Conservation (phyloP, 2,329 filamentous ascomycete genomes). For the Colletotrichum tofieldiae region DNA sequence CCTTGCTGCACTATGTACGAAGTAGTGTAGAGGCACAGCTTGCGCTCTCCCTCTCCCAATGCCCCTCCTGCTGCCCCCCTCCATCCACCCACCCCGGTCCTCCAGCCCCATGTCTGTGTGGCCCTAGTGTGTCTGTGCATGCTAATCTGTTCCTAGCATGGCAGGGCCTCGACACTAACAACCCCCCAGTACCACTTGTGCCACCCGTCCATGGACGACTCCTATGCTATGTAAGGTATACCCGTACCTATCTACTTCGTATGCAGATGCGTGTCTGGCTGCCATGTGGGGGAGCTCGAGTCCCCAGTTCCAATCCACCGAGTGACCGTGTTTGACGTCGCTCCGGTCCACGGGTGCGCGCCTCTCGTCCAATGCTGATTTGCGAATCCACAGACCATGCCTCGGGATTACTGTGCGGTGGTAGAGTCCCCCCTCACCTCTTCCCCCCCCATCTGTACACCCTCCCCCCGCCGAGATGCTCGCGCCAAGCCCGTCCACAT, state of each 20-base stretch:
- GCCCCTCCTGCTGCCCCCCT: not conserved
- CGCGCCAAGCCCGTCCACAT: constrained; percentile 8
- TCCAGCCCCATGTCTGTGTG: constrained; percentile 10
- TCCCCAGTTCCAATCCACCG: constrained; percentile 9
- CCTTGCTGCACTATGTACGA: not conserved
- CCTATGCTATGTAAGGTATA: no score
- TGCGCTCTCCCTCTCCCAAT: not conserved
- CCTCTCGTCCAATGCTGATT: constrained; percentile 3
- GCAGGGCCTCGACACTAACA: constrained; percentile 5
- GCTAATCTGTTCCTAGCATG: not conserved
- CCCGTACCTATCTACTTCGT: not conserved
- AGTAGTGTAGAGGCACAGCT: not conserved
- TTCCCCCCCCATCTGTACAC: constrained; percentile 21
- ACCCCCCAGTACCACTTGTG: not conserved
- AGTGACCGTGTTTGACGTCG: constrained; percentile 28
- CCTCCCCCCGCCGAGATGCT: constrained; percentile 10
- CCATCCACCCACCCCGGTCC: not conserved
- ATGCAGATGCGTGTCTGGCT: constrained; percentile 30
- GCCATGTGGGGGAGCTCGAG: constrained; percentile 23
- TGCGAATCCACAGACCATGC: constrained; percentile 20
- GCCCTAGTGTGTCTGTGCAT: not conserved
- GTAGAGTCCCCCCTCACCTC: constrained; percentile 11
- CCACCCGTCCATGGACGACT: not conserved
- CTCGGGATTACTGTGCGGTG: constrained; percentile 16
- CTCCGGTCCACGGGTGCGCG: constrained; percentile 22